Evolutionary conservation across 176 grass and related monocot genomes (phyloP), one percentile per base, ranked within the genome.

Genomic region (Oropetium thomaeum): DNA sequence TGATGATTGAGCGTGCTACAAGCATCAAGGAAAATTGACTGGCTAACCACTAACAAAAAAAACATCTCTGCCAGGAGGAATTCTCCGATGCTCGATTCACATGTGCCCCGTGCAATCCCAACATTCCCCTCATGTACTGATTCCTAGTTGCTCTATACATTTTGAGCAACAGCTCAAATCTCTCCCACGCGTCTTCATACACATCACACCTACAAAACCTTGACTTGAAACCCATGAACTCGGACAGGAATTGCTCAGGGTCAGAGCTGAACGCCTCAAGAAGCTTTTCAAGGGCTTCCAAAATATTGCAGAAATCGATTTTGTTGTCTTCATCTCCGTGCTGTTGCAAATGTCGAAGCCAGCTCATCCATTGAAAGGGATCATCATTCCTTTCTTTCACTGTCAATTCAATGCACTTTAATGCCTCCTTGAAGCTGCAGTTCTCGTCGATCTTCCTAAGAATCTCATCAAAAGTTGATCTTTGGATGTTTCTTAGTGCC

Each of bases 91-190:
- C 20, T 52, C 49, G 54, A 52, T 10, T 57, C 49, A 6, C 7
- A 62, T 49, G 65, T 55, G 39, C 83, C 25, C 85, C 69, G 69
- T 94, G 86, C 44, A 98, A 71, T 41, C 68, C 80, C 33, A 92
- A 25, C 89, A 92, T 98, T 53, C 96, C 91, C 73, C 59, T 82
- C 87, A 51, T 86, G 74, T 95, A 95, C 57, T 78, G 91, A 15
- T 52, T 89, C 70, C 91, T 90, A 43, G 69, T 61, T 47, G 61
- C 57, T 65, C 82, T 84, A 10, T 99, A 95, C 77, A 86, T 80
- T 25, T 58, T 58, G 26, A 99, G 79, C 87, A 84, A 30, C 17
- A 19, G 23, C 9, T 73, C 60, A n/a, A 88, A 90, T 32, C 31
- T 70, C 16, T 74, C 8, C 66, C 96, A 55, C 0, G 79, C 77